A percentile compares a stretch with the other conserved stretches of the same genome.
These are phyloP conservation scores for Colletotrichum cordylinicola DNA, from an alignment of 2,329 filamentous ascomycete genomes.

Conservation along the genomic window DNA sequence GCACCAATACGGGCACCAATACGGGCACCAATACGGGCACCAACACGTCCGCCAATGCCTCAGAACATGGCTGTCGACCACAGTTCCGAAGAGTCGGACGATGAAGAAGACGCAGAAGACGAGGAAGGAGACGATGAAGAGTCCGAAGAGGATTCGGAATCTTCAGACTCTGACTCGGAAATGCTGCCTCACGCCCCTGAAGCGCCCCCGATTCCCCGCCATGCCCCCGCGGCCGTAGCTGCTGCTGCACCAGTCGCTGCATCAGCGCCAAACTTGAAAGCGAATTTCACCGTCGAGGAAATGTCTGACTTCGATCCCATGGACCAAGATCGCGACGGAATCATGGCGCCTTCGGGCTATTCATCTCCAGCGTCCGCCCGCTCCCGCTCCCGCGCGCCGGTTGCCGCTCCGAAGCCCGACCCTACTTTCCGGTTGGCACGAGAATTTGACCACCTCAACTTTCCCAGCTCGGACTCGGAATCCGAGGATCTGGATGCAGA, in stretches of 20 bases:
- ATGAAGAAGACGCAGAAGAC: slow-evolving; percentile 6
- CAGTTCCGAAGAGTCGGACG: slow-evolving; percentile 9
- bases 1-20: slow-evolving; percentile 1
- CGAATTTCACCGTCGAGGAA: slow-evolving; percentile 49
- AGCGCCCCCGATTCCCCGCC: slow-evolving; percentile 1
- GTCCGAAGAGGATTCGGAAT: slow-evolving; percentile 8
- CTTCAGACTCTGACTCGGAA: slow-evolving; percentile 25
- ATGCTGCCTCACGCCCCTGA: slow-evolving; percentile 14
- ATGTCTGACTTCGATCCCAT: slow-evolving; percentile 48
- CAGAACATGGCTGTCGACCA: not conserved
- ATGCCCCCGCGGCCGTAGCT: not conserved
- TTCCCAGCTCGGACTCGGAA: slow-evolving; percentile 40
- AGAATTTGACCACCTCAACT: slow-evolving; percentile 51
- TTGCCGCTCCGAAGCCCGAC: slow-evolving; percentile 29
- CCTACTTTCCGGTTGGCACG: slow-evolving; percentile 50
- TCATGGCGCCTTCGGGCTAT: slow-evolving; percentile 51
- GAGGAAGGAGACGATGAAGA: slow-evolving; percentile 21
- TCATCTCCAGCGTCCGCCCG: slow-evolving; percentile 49
- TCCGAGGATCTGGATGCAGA: slow-evolving; percentile 41
- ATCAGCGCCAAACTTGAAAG: not conserved
- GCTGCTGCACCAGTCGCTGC: not conserved
- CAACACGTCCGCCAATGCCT: not conserved
- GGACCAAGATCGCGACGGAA: slow-evolving; percentile 47
- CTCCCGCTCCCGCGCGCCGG: slow-evolving; percentile 38
- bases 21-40: not conserved